A percentile compares a stretch with the other conserved stretches of the same genome.
Evolutionary conservation across 805 yeast species (phyloP).

Genomic region (Kluyveromyces lactis): DNA sequence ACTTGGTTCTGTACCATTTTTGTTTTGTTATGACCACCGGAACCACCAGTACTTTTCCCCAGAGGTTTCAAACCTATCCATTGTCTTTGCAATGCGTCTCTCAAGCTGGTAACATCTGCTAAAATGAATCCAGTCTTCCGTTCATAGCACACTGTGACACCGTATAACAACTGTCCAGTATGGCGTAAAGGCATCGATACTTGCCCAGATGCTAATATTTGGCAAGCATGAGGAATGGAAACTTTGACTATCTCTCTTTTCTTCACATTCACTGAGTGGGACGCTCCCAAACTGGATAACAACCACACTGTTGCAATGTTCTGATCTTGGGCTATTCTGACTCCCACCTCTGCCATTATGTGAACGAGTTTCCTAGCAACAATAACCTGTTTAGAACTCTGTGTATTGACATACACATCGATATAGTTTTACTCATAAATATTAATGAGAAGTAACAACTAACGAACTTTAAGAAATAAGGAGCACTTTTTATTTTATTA

Average conservation of each 20-base stretch:
- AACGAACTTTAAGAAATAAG: too few species aligned
- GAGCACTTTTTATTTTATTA: too few species aligned
- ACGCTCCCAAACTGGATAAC: constrained; percentile 20
- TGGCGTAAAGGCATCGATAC: constrained; percentile 20
- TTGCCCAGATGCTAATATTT: constrained; percentile 14
- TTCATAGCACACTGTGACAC: constrained; percentile 26
- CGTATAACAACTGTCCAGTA: constrained; percentile 24
- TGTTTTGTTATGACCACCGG: not conserved
- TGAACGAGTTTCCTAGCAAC: too few species aligned
- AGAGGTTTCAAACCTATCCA: constrained; percentile 5
- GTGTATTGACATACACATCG: too few species aligned
- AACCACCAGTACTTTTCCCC: not conserved
- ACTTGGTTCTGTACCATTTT: not conserved
- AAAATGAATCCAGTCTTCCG: constrained; percentile 26
- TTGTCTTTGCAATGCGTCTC: constrained; percentile 17
- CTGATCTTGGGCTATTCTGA: constrained; percentile 2
- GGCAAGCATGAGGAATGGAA: constrained; percentile 27
- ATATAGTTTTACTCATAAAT: too few species aligned
- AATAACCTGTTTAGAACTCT: too few species aligned
- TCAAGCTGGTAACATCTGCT: constrained; percentile 18
- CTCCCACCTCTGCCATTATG: not conserved
- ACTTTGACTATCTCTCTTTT: constrained; percentile 26
- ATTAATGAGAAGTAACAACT: too few species aligned
- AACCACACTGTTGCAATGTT: constrained; percentile 25
- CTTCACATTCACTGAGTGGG: constrained; percentile 10